Conservation (phyloP, 2,329 filamentous ascomycete species). For the Periconia sp. region DNA sequence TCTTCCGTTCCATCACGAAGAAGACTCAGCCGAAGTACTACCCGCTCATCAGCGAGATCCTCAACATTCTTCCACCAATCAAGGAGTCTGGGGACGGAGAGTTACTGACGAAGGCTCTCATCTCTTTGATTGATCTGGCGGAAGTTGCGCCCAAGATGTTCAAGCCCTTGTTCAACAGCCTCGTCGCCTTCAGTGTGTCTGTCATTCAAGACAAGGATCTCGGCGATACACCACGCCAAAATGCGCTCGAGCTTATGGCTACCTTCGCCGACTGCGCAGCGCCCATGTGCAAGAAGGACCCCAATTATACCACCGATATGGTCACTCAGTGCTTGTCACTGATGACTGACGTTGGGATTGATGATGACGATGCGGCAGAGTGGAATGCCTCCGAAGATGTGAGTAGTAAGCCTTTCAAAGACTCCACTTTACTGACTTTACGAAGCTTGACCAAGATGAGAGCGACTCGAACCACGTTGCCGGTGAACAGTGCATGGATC, state of each 20-base stretch:
- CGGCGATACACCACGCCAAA: conserved; percentile 87
- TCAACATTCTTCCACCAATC: conserved; percentile 92
- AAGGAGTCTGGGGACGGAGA: conserved; percentile 92
- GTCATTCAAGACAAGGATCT: conserved; percentile 97
- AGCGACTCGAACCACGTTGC: conserved; percentile 97
- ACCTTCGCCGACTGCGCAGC: conserved; percentile 96
- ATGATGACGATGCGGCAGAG: conserved; percentile 92
- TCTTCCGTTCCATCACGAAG: conserved; percentile 90
- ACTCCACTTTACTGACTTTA: conserved; percentile 4
- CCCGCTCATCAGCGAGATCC: conserved; percentile 82
- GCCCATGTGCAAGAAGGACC: conserved; percentile 92
- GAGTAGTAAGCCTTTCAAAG: conserved; percentile 49
- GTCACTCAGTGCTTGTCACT: conserved; percentile 96
- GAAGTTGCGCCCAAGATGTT: conserved; percentile 98
- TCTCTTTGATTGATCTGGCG: conserved; percentile 91
- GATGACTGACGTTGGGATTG: conserved; percentile 95
- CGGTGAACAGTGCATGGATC: conserved; percentile 98
- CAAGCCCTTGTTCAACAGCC: conserved; percentile 87
- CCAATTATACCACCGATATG: conserved; percentile 93
- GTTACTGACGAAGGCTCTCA: conserved; percentile 84
- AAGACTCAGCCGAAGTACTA: conserved; percentile 90
- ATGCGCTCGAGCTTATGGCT: conserved; percentile 94
- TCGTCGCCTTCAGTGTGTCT: conserved; percentile 90
- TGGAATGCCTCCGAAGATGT: conserved; percentile 94
- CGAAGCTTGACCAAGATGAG: conserved; percentile 87